Evolutionary conservation across 1,284 basidiomycete genomes (phyloP), one percentile per base, ranked within the genome.

Genomic region (Ustilago bromivora): DNA sequence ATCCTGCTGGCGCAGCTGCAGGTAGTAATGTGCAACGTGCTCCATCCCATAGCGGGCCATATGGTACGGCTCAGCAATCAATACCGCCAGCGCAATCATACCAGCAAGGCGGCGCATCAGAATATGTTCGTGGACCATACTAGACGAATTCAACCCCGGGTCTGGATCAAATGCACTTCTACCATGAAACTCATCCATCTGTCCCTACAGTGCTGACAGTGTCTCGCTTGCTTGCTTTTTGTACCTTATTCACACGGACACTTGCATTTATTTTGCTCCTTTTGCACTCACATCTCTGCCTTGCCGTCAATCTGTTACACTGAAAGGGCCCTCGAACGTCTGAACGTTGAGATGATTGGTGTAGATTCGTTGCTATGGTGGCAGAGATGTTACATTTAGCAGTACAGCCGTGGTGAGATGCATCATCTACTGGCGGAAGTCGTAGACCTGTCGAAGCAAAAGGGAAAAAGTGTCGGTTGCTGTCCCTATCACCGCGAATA

Each of bases 401-500:
- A 46, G 17, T 15, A 51, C 34, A 19, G 31, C 32, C 3, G 41
- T 32, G 13, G 28, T 31, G 10, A 9, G 8, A 38, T 19, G 41
- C 28, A 46, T 31, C 7, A 12, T 17, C 52, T 40, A 78, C 63
- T 74, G 76, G 53, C 78, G 72, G 64, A 77, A 80, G 64, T 80
- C 78, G 59, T 80, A 80, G 32, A 79, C 78, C 78, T 79, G 57
- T 36, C 31, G 3, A 23, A 13, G 15, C 3, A 32, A 34, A 31
- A 28, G 23, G 23, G 23, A 28, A 28, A 28, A 28, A 28, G 23
- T 28, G 23, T 28, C 3, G 23, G 23, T 28, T 28, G 23, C 23
- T 28, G 23, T 28, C 3, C 23, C 23, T 28, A 28, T 28, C 23
- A 28, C 23, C 23, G 2, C 23, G 23, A 28, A 28, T 28, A 28